phyloP scores from a whole-genome alignment of 352 stramenopile genomes.

The Phytopythium chamaehyphon region DNA sequence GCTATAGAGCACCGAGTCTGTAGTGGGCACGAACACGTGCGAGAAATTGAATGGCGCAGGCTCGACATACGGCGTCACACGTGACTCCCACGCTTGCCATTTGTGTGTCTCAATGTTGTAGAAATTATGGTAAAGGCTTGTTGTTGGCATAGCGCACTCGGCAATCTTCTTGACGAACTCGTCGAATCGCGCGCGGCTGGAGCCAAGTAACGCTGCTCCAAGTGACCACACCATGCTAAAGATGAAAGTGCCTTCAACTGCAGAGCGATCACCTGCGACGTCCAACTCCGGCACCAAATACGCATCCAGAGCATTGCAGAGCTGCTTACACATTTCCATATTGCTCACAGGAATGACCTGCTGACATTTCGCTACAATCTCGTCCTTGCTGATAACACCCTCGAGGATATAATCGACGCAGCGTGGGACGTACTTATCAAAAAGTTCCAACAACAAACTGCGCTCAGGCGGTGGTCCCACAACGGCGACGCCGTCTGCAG shows the following conservation, averaged over 20 bases:
- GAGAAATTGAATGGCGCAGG: conserved; percentile 93
- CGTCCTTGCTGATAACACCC: conserved; percentile 83
- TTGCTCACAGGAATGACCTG: conserved; percentile 93
- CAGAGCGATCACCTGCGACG: conserved; percentile 36
- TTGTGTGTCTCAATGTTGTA: conserved; percentile 89
- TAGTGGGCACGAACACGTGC: conserved; percentile 95
- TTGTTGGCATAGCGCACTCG: conserved; percentile 68
- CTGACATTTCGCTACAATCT: conserved; percentile 87
- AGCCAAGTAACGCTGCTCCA: conserved; percentile 81
- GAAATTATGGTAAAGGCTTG: conserved; percentile 86
- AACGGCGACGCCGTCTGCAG: not conserved
- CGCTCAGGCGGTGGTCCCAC: conserved; percentile 44
- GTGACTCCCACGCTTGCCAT: conserved; percentile 88
- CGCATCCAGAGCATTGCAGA: conserved; percentile 89
- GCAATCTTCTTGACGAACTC: conserved; percentile 89
- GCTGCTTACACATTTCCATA: conserved; percentile 95
- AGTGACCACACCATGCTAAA: conserved; percentile 94
- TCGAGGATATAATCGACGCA: conserved; percentile 93
- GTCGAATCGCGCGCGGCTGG: conserved; percentile 82
- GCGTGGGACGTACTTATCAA: conserved; percentile 92
- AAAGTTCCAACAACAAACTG: conserved; percentile 73
- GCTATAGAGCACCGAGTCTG: conserved; percentile 93
- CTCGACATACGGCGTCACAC: conserved; percentile 88
- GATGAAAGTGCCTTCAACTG: conserved; percentile 90
- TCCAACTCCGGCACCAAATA: conserved; percentile 73